Percentiles rank a stretch among this genome's conserved stretches.
Conservation (phyloP, 2,329 filamentous ascomycete genomes). For the Graphiopsis chlorocephala region DNA sequence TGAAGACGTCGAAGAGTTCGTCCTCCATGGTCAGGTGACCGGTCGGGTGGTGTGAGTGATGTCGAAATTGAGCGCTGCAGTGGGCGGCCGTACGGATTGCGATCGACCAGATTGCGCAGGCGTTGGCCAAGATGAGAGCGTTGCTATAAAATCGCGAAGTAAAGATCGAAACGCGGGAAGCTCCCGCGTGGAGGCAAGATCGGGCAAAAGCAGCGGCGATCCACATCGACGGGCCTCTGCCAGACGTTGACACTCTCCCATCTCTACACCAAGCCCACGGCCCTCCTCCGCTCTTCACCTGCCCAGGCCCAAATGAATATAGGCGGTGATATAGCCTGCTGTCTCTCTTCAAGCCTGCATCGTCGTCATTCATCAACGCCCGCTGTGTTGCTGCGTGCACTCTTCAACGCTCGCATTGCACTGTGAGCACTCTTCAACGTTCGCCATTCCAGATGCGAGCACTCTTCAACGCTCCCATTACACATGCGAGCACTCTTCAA, state of each 20-base stretch:
- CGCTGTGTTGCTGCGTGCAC: neutral
- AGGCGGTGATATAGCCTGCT: conserved; percentile 2
- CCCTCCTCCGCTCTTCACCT: conserved; percentile 11
- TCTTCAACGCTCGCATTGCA: conserved; percentile 12
- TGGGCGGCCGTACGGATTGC: conserved; percentile 9
- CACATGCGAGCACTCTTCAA: conserved; percentile 11
- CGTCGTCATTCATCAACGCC: conserved; percentile 8
- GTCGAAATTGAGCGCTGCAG: conserved; percentile 1
- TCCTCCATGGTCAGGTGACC: conserved; percentile 22
- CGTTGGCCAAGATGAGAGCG: conserved; percentile 16
- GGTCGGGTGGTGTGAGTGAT: neutral
- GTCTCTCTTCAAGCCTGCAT: conserved; percentile 16
- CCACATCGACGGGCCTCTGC: neutral
- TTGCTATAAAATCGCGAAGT: conserved; percentile 10
- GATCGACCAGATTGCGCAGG: conserved; percentile 16
- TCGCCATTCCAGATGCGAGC: neutral
- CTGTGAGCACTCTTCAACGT: neutral
- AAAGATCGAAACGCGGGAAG: conserved; percentile 8
- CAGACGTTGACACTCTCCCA: conserved; percentile 3
- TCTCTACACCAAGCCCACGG: neutral
- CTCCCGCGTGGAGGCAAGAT: neutral
- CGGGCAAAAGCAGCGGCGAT: neutral
- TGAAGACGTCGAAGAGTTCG: conserved; percentile 36
- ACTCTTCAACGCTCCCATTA: neutral
- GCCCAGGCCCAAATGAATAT: conserved; percentile 10